A percentile compares a stretch with the other conserved stretches of the same genome.
Conservation (phyloP, 2,329 filamentous ascomycete genomes). For the Drechslerella dactyloides region DNA sequence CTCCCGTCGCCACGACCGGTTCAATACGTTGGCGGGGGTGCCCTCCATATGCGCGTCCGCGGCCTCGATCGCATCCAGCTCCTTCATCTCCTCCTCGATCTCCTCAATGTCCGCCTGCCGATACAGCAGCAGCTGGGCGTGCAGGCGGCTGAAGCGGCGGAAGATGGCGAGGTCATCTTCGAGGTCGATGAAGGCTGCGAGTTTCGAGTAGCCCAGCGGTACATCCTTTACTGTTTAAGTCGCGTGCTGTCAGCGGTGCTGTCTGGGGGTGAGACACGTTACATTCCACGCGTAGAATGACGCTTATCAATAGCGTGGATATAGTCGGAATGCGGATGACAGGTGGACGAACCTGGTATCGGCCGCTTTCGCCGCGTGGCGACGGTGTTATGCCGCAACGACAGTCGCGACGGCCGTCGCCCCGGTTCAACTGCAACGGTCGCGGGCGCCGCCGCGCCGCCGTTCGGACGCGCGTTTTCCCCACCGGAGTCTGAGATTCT, state of each 20-base stretch:
- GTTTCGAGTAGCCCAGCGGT: slow-evolving; percentile 36
- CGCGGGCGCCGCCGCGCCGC: too few species aligned
- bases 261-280: too few species aligned
- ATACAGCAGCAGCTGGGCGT: slow-evolving; percentile 34
- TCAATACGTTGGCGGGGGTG: slow-evolving; percentile 13
- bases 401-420: slow-evolving; percentile 15
- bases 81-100: slow-evolving; percentile 31
- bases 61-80: slow-evolving; percentile 27
- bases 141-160: slow-evolving; percentile 37
- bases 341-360: slow-evolving; percentile 24
- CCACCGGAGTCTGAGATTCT: slow-evolving; percentile 18
- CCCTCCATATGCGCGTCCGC: slow-evolving; percentile 18
- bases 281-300: too few species aligned
- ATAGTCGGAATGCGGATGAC: neutral
- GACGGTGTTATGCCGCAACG: neutral
- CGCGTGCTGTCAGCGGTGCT: slow-evolving; percentile 18
- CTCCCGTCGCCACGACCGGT: slow-evolving; percentile 39
- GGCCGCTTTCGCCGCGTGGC: slow-evolving; percentile 15
- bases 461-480: slow-evolving; percentile 16
- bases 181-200: slow-evolving; percentile 44
- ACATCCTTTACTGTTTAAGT: slow-evolving; percentile 27
- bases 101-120: slow-evolving; percentile 48
- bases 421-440: neutral
- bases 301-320: neutral
- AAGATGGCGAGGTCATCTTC: slow-evolving; percentile 41